Evolutionary conservation across 2,329 filamentous ascomycete genomes (phyloP).

Genomic region (Alternaria dauci): DNA sequence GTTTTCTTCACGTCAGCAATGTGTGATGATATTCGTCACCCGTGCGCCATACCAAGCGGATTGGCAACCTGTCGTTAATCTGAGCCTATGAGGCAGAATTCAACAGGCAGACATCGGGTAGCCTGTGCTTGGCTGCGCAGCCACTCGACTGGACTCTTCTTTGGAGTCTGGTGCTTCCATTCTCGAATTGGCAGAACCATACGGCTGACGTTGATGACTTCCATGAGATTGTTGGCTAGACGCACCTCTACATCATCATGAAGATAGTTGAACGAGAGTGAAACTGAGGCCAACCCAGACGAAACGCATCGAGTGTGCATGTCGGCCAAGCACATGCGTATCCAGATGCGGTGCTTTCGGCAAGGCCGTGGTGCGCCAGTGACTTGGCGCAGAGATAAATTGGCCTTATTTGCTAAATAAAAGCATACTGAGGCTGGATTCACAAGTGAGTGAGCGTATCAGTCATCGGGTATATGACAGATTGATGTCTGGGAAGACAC

Average conservation of each 20-base stretch:
- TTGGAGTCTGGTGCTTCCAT: not conserved
- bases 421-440: not conserved
- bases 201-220: not conserved
- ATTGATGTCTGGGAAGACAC: not conserved
- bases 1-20: not conserved
- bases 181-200: not conserved
- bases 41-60: not conserved
- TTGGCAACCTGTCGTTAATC: not conserved
- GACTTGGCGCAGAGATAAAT: not conserved
- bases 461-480: not conserved
- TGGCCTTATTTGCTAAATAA: not conserved
- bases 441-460: not conserved
- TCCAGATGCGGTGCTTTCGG: not conserved
- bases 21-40: slow-evolving; percentile 1
- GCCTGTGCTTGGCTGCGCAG: not conserved
- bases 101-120: not conserved
- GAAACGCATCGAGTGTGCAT: not conserved
- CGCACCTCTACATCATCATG: not conserved
- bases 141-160: not conserved
- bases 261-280: not conserved
- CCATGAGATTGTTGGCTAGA: not conserved
- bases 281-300: not conserved
- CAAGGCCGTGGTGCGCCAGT: not conserved
- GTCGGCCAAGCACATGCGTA: not conserved
- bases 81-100: not conserved